Evolutionary conservation across 768 basidiomycete species (phyloP).

Genomic region (Leccinum truebloodii): DNA sequence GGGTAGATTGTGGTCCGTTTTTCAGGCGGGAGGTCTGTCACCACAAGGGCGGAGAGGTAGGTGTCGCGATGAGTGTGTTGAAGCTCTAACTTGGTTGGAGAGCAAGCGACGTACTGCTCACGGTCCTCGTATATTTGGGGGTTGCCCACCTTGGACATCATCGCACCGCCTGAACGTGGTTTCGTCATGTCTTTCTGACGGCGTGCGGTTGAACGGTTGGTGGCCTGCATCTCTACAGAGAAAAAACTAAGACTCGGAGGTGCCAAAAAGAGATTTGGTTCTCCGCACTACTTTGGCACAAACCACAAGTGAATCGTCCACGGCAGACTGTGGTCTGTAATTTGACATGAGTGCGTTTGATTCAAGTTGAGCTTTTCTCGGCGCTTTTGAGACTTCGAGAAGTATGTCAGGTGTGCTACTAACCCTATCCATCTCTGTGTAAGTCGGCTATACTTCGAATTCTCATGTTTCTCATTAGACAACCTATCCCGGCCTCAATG

Average conservation of each 20-base stretch:
- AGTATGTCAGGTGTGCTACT: not conserved
- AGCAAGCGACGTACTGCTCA: constrained; percentile 42
- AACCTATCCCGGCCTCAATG: constrained; percentile 5
- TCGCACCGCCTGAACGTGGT: constrained; percentile 35
- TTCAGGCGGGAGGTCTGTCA: constrained; percentile 21
- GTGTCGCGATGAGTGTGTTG: not conserved
- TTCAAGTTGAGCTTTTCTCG: not conserved
- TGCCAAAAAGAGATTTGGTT: constrained; percentile 22
- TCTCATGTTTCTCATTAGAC: not conserved
- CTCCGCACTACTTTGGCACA: constrained; percentile 39
- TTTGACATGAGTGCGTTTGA: constrained; percentile 37
- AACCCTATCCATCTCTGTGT: constrained; percentile 1
- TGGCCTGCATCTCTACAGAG: constrained; percentile 27
- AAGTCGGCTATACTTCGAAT: not conserved
- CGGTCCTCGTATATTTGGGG: constrained; percentile 48
- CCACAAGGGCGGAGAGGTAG: constrained; percentile 1
- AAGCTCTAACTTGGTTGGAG: not conserved
- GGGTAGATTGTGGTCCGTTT: constrained; percentile 23
- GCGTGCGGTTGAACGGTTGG: too few species aligned
- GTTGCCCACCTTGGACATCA: constrained; percentile 56
- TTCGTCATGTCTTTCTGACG: constrained; percentile 19
- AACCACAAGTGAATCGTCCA: constrained; percentile 22
- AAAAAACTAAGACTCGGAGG: constrained; percentile 30
- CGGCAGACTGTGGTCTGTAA: constrained; percentile 31
- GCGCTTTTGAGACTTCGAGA: not conserved